Evolutionary conservation across 768 basidiomycete genomes (phyloP).

Genomic region (Leccinum ochraceum): DNA sequence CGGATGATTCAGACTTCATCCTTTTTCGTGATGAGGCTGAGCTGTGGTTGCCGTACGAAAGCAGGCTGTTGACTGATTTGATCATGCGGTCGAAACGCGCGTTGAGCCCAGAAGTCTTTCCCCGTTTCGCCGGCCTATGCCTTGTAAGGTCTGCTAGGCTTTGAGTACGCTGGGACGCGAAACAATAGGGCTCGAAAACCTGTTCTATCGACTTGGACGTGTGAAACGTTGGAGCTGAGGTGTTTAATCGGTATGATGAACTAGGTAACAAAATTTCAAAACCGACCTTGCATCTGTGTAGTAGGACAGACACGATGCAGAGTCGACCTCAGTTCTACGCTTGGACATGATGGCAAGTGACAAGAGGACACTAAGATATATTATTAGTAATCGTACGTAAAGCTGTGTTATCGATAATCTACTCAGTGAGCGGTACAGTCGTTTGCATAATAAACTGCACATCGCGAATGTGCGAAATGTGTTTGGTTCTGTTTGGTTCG

Average conservation of each 20-base stretch:
- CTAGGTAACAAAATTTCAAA: not conserved
- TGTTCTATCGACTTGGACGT: constrained; percentile 5
- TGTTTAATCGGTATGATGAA: not conserved
- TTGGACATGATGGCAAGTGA: constrained; percentile 7
- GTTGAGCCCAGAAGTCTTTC: constrained; percentile 52
- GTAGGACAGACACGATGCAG: constrained; percentile 16
- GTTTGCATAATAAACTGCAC: no score
- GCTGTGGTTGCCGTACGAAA: constrained; percentile 22
- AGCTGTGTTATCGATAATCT: no score
- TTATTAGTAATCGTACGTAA: no score
- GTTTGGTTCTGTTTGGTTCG: no score
- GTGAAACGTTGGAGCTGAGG: constrained; percentile 4
- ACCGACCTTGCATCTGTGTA: constrained; percentile 15
- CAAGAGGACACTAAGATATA: no score
- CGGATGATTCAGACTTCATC: constrained; percentile 33
- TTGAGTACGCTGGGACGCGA: constrained; percentile 1
- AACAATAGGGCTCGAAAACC: constrained; percentile 15
- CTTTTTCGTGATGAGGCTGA: constrained; percentile 32
- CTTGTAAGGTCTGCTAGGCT: constrained; percentile 10
- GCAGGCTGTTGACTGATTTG: constrained; percentile 50
- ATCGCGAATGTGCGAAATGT: no score
- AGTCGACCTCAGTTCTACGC: constrained; percentile 8
- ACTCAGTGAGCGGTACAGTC: no score
- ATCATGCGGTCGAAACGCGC: constrained; percentile 69
- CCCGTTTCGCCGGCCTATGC: constrained; percentile 42